phyloP scores from a whole-genome alignment of 2,329 filamentous ascomycete species.

The Nakataea oryzae region DNA sequence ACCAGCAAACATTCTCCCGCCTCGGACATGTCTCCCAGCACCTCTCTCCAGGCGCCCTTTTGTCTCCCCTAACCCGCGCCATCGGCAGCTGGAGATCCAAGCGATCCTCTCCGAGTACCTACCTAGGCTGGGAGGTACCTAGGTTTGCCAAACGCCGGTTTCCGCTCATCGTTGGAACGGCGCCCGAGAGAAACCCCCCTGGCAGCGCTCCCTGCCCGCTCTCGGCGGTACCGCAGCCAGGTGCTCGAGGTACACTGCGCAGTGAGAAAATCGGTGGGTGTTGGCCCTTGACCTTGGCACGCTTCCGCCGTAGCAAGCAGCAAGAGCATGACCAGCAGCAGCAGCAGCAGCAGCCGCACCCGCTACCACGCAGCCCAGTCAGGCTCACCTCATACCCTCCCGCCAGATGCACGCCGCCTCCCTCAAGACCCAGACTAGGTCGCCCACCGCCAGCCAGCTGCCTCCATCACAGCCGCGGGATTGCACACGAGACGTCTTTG shows the following conservation, averaged over 20 bases:
- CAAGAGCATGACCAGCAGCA: background rate
- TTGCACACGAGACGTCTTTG: background rate
- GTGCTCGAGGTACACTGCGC: background rate
- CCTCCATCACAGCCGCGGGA: background rate
- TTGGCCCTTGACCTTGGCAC: background rate
- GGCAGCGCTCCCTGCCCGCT: background rate
- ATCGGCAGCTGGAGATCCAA: background rate
- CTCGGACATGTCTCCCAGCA: background rate
- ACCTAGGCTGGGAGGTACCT: too few relatives aligned
- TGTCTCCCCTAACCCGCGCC: background rate
- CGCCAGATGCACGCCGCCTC: constrained; percentile 1
- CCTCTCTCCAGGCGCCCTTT: background rate
- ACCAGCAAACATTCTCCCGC: background rate
- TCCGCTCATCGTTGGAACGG: background rate
- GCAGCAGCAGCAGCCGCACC: background rate
- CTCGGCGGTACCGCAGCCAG: background rate
- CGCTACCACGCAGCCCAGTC: background rate
- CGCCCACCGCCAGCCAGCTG: background rate
- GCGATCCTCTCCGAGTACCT: background rate
- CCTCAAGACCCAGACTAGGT: too few relatives aligned
- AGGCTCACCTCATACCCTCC: background rate
- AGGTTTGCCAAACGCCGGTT: background rate
- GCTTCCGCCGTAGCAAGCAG: background rate
- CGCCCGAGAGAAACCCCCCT: background rate
- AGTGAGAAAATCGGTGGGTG: background rate